Evolutionary conservation across 1,284 basidiomycete genomes (phyloP).

Genomic region (Lignosus rhinocerotis): DNA sequence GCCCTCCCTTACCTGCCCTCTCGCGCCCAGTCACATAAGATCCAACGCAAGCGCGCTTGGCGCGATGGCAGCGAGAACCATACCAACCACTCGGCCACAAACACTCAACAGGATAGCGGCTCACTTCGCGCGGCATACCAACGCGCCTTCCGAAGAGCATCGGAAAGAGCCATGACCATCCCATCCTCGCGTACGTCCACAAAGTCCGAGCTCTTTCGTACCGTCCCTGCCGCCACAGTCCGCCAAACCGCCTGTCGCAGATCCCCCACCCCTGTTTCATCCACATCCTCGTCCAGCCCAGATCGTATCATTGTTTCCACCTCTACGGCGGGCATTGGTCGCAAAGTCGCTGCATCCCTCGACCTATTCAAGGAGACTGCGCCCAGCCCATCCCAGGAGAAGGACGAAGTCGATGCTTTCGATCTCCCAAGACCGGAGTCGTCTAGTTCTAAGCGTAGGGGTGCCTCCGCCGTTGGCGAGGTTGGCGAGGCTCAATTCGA

Average conservation of each 20-base stretch:
- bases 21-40: conserved; percentile 30
- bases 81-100: conserved; percentile 29
- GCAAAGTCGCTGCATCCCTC: conserved; percentile 78
- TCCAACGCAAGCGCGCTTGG: conserved; percentile 22
- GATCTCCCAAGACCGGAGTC: conserved; percentile 31
- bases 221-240: conserved; percentile 30
- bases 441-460: conserved; percentile 38
- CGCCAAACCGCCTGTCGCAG: conserved; percentile 41
- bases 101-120: conserved; percentile 26
- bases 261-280: conserved; percentile 41
- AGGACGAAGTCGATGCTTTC: conserved; percentile 40
- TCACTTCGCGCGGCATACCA: conserved; percentile 24
- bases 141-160: conserved; percentile 26
- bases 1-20: conserved; percentile 19
- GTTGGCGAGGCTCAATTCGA: conserved; percentile 70
- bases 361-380: conserved; percentile 79
- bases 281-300: conserved; percentile 38
- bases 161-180: conserved; percentile 32
- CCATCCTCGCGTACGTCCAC: conserved; percentile 29
- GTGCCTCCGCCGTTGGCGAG: conserved; percentile 47
- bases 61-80: conserved; percentile 24
- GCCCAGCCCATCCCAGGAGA: conserved; percentile 43
- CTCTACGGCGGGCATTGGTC: conserved; percentile 56
- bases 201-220: conserved; percentile 27
- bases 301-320: conserved; percentile 23